Percentiles rank a stretch among this genome's conserved stretches.
These are phyloP conservation scores for Phytophthora tubulina DNA, from an alignment of 352 stramenopile species.

Conservation along the genomic window DNA sequence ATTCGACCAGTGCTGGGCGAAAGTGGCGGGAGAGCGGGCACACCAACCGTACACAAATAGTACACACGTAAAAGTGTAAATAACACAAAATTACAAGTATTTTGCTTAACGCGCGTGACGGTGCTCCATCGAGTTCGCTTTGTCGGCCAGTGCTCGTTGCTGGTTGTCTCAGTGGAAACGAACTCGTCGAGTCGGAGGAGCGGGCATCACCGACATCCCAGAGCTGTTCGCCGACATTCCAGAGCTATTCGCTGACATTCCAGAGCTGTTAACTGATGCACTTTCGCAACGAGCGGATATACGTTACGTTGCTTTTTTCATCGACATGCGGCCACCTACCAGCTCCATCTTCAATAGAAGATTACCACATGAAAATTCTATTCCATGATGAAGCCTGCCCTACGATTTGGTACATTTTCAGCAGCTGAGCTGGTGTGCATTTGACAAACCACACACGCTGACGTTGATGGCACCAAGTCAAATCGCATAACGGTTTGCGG, in stretches of 20 bases:
- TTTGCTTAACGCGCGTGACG: too few species aligned
- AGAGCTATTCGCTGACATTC: too few species aligned
- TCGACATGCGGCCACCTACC: not conserved
- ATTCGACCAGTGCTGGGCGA: slow-evolving; percentile 5
- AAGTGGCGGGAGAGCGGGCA: slow-evolving; percentile 17
- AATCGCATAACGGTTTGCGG: slow-evolving; percentile 1
- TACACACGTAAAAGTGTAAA: too few species aligned
- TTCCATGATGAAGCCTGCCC: not conserved
- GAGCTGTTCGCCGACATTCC: too few species aligned
- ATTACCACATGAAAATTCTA: too few species aligned
- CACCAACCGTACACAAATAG: slow-evolving; percentile 16
- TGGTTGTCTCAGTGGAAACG: too few species aligned
- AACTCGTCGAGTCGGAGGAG: too few species aligned
- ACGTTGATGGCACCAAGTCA: slow-evolving; percentile 13
- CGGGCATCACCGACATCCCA: too few species aligned
- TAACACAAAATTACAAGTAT: too few species aligned
- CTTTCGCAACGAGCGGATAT: not conserved
- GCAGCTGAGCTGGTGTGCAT: not conserved
- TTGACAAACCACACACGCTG: not conserved
- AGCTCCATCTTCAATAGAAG: not conserved
- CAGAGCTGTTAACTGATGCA: not conserved
- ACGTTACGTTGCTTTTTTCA: not conserved
- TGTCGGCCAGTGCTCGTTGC: too few species aligned
- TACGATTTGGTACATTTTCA: not conserved
- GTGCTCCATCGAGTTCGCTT: too few species aligned